Base-by-base conservation (phyloP, 78 protist genomes). In the Speleostelium caveatum region DNA sequence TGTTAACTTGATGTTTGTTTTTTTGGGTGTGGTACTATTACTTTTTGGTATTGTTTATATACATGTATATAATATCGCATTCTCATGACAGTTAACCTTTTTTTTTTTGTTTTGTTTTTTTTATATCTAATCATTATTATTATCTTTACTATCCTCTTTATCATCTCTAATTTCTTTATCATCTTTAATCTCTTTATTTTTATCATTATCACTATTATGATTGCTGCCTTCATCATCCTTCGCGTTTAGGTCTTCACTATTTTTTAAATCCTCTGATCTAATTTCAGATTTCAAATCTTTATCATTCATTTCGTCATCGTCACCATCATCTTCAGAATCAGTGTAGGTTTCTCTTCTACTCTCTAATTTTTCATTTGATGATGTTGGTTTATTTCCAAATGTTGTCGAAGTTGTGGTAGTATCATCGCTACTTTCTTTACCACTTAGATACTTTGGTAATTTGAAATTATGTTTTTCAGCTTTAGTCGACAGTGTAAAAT, bases 381-480 rank as follows among this genome's bases (percentile, higher is more conserved):
- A 32, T 35, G 0, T 74, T 33, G 22, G n/a, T 5, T 30, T 55
- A 56, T 56, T n/a, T 32, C 28, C 8, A 19, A 38, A 10, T n/a
- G 19, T 1, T 10, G 19, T 7, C 17, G 21, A 10, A 22, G 21
- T 41, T 38, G 2, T 53, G n/a, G 19, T 73, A 53, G 66, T 36
- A 58, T 55, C 14, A 45, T n/a, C 28, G 41, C 3, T 39, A 24
- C 26, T 58, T 56, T 74, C 51, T 59, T 10, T 22, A 19, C 1
- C 35, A 32, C 33, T 3, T 32, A 56, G 22, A 16, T 69, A 45
- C 5, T 45, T 69, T 53, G 39, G 49, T 72, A 72, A 21, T 33
- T 32, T 45, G 42, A 72, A 72, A 33, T 53, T 36, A 51, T 51
- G 61, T 53, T 72, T 72, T 7, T 72, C 78, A 16, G 89, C 89